A percentile compares a stretch with the other conserved stretches of the same genome.
Conservation (phyloP, 1,139 yeast species). For the Maudiozyma humilis region DNA sequence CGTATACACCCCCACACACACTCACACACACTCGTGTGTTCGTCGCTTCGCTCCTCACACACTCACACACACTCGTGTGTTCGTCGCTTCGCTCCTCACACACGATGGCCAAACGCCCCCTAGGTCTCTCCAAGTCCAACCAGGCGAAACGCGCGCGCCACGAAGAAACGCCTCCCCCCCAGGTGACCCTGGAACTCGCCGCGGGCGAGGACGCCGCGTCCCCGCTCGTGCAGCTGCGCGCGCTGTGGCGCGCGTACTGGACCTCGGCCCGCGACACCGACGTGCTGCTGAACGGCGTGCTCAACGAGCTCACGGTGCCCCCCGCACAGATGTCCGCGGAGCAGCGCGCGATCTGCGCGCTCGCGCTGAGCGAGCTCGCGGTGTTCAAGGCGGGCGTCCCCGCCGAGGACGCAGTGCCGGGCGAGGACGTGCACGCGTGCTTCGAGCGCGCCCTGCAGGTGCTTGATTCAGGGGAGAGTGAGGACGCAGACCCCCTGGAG, state of each 20-base stretch:
- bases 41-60: no score
- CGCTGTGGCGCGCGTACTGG: constrained; percentile 56
- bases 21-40: no score
- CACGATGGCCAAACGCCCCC: constrained; percentile 64
- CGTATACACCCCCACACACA: no score
- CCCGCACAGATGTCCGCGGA: not conserved
- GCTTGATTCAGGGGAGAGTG: constrained; percentile 30
- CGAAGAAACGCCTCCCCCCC: constrained; percentile 19
- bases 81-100: no score
- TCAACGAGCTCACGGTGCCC: constrained; percentile 79
- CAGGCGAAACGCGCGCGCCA: constrained; percentile 30
- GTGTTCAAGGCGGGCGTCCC: not conserved
- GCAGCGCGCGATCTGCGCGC: not conserved
- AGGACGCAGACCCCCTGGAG: constrained; percentile 10
- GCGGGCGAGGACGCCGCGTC: constrained; percentile 69
- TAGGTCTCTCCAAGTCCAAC: constrained; percentile 42
- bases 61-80: no score
- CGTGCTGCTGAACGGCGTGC: constrained; percentile 64
- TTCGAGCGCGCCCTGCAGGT: constrained; percentile 69
- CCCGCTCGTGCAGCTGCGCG: constrained; percentile 64
- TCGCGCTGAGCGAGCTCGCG: not conserved
- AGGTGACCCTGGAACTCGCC: constrained; percentile 53
- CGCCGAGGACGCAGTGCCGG: not conserved
- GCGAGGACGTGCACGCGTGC: constrained; percentile 36
- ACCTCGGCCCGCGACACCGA: constrained; percentile 51